These are phyloP conservation scores for Psilocybe subaeruginosa DNA, from an alignment of 768 basidiomycete species.

Conservation along the genomic window DNA sequence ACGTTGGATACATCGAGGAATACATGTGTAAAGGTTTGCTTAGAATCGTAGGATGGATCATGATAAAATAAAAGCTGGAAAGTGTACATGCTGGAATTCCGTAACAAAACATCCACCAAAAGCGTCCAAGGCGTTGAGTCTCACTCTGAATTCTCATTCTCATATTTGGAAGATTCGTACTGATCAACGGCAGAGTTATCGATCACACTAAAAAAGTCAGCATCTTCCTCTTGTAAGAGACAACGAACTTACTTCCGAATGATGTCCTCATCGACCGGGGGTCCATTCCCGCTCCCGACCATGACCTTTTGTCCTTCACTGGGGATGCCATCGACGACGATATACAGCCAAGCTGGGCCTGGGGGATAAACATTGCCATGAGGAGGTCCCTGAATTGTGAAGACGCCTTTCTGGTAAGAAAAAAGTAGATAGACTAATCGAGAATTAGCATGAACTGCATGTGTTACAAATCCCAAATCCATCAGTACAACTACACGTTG, in stretches of 20 bases:
- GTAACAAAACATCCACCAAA: no score
- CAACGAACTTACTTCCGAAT: slow-evolving; percentile 53
- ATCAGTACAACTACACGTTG: slow-evolving; percentile 62
- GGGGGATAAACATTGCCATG: slow-evolving; percentile 72
- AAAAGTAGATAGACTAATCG: slow-evolving; percentile 69
- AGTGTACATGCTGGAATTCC: no score
- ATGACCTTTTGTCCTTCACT: slow-evolving; percentile 65
- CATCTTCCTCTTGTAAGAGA: not conserved
- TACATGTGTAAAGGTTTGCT: no score
- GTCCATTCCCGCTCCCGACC: slow-evolving; percentile 67
- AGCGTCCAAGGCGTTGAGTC: not conserved
- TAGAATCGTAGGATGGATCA: no score
- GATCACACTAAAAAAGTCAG: slow-evolving; percentile 43
- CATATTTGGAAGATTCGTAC: slow-evolving; percentile 27
- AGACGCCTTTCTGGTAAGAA: slow-evolving; percentile 43
- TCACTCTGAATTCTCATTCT: slow-evolving; percentile 11
- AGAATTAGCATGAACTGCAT: slow-evolving; percentile 74
- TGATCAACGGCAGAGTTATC: slow-evolving; percentile 51
- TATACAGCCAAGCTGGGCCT: slow-evolving; percentile 76
- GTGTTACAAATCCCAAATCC: slow-evolving; percentile 84
- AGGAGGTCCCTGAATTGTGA: slow-evolving; percentile 70
- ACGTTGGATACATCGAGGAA: no score
- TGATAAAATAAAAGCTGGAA: no score
- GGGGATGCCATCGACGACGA: slow-evolving; percentile 69
- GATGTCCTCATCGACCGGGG: slow-evolving; percentile 59